Evolutionary conservation across 768 basidiomycete genomes (phyloP).

Genomic region (Mycena leptocephala): DNA sequence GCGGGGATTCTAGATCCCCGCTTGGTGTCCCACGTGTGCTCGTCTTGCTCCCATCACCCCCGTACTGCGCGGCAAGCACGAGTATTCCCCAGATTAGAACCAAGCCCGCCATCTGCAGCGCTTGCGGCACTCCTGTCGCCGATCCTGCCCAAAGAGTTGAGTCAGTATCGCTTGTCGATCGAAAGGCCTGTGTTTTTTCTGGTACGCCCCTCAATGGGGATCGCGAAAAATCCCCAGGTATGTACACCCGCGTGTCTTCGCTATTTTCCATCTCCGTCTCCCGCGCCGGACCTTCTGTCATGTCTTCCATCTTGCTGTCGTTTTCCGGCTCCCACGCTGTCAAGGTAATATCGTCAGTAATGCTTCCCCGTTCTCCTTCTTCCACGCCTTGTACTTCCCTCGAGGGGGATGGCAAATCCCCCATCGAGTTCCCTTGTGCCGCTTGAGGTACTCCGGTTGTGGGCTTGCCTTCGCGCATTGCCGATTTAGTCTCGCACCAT

Average conservation of each 20-base stretch:
- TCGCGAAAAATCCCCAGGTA: neutral
- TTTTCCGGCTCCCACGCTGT: neutral
- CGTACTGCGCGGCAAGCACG: neutral
- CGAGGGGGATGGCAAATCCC: conserved; percentile 27
- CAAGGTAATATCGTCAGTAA: conserved; percentile 11
- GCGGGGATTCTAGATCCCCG: neutral
- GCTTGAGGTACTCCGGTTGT: neutral
- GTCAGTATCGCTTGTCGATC: neutral
- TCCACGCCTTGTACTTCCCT: conserved; percentile 19
- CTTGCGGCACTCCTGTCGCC: too few species aligned
- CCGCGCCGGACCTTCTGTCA: neutral
- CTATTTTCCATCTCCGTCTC: neutral
- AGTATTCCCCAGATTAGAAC: neutral
- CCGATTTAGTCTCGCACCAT: neutral
- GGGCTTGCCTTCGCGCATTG: neutral
- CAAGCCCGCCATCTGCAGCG: too few species aligned
- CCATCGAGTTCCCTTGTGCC: conserved; percentile 23
- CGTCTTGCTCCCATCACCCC: neutral
- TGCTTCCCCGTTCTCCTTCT: neutral
- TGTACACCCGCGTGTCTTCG: conserved; percentile 18
- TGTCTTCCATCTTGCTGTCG: neutral
- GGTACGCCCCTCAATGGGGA: neutral
- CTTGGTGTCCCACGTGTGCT: neutral
- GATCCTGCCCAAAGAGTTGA: too few species aligned
- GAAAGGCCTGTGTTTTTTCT: neutral